Conservation (phyloP, 2,329 filamentous ascomycete species). For the Gaeumannomyces tritici region DNA sequence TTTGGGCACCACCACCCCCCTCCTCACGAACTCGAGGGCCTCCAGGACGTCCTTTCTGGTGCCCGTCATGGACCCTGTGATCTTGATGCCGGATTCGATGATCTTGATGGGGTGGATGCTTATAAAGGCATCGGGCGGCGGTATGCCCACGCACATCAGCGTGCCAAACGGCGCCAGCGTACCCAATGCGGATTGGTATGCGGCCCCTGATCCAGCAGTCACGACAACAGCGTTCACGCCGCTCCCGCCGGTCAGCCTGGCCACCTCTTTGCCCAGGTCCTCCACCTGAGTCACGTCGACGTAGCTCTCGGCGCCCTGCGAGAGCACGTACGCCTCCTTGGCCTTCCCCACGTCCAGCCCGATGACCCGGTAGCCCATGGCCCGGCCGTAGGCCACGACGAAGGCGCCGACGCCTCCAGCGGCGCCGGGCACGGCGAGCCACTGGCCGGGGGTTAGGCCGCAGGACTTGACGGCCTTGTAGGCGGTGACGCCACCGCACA, state of each 20-base stretch:
- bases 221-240: conserved; percentile 21
- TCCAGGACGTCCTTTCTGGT: conserved; percentile 27
- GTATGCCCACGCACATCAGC: conserved; percentile 28
- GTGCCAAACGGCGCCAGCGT: conserved; percentile 27
- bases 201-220: conserved; percentile 16
- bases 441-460: conserved; percentile 20
- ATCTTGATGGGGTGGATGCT: conserved; percentile 23
- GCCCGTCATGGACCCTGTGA: conserved; percentile 25
- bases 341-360: conserved; percentile 25
- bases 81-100: conserved; percentile 22
- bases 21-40: conserved; percentile 27
- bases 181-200: conserved; percentile 23
- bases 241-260: conserved; percentile 12
- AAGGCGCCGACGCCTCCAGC: conserved; percentile 29
- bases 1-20: conserved; percentile 20
- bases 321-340: conserved; percentile 18
- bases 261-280: conserved; percentile 15
- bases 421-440: conserved; percentile 25
- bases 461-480: conserved; percentile 29
- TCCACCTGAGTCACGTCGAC: conserved; percentile 19
- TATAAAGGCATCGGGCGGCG: conserved; percentile 15
- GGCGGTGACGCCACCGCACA: conserved; percentile 33
- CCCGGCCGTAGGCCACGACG: conserved; percentile 26
- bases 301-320: conserved; percentile 25
- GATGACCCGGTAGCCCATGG: conserved; percentile 30